Evolutionary conservation across 2,329 filamentous ascomycete species (phyloP), one percentile per base, ranked within the genome.

Genomic region (Colletotrichum cordylinicola): DNA sequence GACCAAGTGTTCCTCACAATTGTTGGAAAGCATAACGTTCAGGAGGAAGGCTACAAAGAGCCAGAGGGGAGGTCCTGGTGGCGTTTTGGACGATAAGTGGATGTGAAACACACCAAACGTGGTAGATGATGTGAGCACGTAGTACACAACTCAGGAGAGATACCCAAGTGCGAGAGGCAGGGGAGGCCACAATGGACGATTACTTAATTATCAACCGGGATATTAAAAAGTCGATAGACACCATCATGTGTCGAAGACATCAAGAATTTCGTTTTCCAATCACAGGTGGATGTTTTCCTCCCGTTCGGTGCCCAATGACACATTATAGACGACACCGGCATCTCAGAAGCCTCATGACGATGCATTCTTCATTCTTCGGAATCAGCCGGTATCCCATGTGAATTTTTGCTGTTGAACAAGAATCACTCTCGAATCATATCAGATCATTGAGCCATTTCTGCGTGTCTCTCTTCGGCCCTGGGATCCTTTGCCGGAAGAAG

Each of bases 1-100:
- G 96, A 98, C 82, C 95, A 98, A 84, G 96, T 98, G 0, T 98
- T 98, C 84, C 84, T 98, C 82, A 90, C 90, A 31, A 97, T 98
- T 81, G 95, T 98, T 0, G 93, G 93, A 2, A 91, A 92, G 83
- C 94, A 98, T 82, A 92, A 96, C 82, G 90, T 96, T 8, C 88
- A 93, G 78, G 95, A 98, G 82, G 96, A 96, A 85, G 90, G 90
- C 27, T 90, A 90, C 67, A 86, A 86, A 16, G 81, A 82, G 16
- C 79, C 84, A 74, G 77, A 82, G 68, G 79, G 80, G 31, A 77
- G 77, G 56, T 75, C 65, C 8, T 58, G 64, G 35, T 79, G 78
- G 75, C 61, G 69, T 13, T 74, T 69, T n/a, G 60, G 65, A 37
- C 61, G 18, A 16, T 69, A 29, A 67, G n/a, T 39, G 29, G 58